phyloP scores from a whole-genome alignment of 306 rosid species.

The Lotus japonicus region DNA sequence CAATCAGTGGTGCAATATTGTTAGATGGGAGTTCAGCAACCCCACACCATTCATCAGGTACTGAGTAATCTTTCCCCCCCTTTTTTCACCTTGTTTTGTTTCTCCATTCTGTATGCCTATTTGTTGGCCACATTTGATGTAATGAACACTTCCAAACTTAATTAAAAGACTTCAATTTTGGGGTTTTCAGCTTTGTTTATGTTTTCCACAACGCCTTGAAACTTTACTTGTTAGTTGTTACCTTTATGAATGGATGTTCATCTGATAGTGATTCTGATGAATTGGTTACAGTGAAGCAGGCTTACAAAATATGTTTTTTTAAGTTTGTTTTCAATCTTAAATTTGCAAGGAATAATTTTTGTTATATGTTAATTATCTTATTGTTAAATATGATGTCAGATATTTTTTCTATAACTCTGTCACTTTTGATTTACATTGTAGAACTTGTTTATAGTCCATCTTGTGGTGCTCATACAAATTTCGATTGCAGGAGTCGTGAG shows the following conservation, averaged over 20 bases:
- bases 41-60: slow-evolving; percentile 98
- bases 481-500: slow-evolving; percentile 82
- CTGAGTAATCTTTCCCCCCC: neutral
- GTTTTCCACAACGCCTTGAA: neutral
- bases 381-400: neutral
- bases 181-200: neutral
- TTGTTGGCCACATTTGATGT: neutral
- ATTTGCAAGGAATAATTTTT: neutral
- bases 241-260: neutral
- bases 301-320: neutral
- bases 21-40: slow-evolving; percentile 98
- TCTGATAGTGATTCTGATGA: neutral
- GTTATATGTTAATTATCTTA: too few species aligned
- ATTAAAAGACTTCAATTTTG: neutral
- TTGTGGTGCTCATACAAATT: slow-evolving; percentile 6
- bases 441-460: neutral
- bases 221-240: neutral
- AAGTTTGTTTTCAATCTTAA: neutral
- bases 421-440: neutral
- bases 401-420: neutral
- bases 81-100: neutral
- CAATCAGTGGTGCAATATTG: slow-evolving; percentile 99
- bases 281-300: neutral
- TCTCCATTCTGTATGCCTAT: neutral
- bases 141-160: neutral